A percentile compares a stretch with the other conserved stretches of the same genome.
These are phyloP conservation scores for Rhododendron williamsianum DNA, from an alignment of 148 eudicot species.

Conservation along the genomic window DNA sequence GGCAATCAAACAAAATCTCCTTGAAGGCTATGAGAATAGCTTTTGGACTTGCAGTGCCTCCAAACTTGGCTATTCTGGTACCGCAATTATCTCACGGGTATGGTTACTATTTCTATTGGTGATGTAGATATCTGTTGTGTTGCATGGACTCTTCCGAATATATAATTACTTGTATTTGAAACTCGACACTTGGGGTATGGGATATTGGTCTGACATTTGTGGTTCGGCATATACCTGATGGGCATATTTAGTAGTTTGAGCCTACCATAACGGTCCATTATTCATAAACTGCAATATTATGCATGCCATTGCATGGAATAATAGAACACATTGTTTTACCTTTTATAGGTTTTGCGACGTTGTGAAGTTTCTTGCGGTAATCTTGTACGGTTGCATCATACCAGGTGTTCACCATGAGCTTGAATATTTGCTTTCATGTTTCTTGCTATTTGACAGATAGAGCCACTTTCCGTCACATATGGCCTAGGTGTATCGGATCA, in stretches of 20 bases:
- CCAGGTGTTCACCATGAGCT: not conserved
- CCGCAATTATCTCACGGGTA: conserved; percentile 90
- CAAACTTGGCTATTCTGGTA: conserved; percentile 90
- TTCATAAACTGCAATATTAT: not conserved
- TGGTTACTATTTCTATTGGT: conserved; percentile 6
- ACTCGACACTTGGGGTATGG: not conserved
- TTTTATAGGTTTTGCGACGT: not conserved
- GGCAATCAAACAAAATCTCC: conserved; percentile 48
- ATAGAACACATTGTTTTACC: not conserved
- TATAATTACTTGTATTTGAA: not conserved
- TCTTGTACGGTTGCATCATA: not conserved
- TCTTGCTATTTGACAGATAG: conserved; percentile 46
- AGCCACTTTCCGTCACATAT: conserved; percentile 76
- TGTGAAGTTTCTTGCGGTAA: not conserved
- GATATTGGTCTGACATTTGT: not conserved
- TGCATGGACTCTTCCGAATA: not conserved
- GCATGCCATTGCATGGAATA: not conserved
- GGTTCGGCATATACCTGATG: not conserved
- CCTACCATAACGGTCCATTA: not conserved
- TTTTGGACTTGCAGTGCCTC: conserved; percentile 87
- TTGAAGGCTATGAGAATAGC: conserved; percentile 75
- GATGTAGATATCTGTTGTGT: not conserved
- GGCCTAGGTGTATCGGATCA: conserved; percentile 90
- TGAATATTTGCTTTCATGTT: conserved; percentile 1
- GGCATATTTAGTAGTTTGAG: not conserved